Conservation (phyloP, 345 rosid genomes). For the Dipteronia dyeriana region DNA sequence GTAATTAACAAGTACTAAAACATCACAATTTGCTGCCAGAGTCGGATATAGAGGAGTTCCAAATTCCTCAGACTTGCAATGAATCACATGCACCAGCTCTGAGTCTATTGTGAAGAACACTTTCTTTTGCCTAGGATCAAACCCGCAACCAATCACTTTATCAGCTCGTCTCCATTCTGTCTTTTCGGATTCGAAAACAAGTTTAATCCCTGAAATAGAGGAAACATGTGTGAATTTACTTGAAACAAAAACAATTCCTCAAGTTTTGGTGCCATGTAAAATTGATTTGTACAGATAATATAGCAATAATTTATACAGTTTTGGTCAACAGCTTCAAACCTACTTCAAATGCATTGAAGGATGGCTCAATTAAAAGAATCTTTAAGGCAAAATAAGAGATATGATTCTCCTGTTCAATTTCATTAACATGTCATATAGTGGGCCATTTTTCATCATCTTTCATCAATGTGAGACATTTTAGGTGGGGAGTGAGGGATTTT, state of each 20-base stretch:
- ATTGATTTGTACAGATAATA: slow-evolving; percentile 2
- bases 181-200: slow-evolving; percentile 52
- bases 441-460: slow-evolving; percentile 20
- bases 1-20: slow-evolving; percentile 50
- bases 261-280: background rate
- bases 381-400: background rate
- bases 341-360: slow-evolving; percentile 23
- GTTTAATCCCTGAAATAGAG: slow-evolving; percentile 56
- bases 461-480: slow-evolving; percentile 9
- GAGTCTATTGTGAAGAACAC: slow-evolving; percentile 64
- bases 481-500: slow-evolving; percentile 11
- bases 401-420: background rate
- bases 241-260: background rate
- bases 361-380: slow-evolving; percentile 1
- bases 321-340: slow-evolving; percentile 27
- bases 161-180: slow-evolving; percentile 50
- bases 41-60: slow-evolving; percentile 65
- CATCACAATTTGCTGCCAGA: slow-evolving; percentile 52
- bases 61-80: slow-evolving; percentile 60
- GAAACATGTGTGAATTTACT: background rate
- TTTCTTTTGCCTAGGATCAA: slow-evolving; percentile 59
- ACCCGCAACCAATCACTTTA: slow-evolving; percentile 70
- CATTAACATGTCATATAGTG: slow-evolving; percentile 19
- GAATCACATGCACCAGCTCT: slow-evolving; percentile 48
- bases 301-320: slow-evolving; percentile 8